Percentiles rank a stretch among this genome's conserved stretches.
Conservation (phyloP, 2,329 filamentous ascomycete species). For the Diaporthe caulivora region DNA sequence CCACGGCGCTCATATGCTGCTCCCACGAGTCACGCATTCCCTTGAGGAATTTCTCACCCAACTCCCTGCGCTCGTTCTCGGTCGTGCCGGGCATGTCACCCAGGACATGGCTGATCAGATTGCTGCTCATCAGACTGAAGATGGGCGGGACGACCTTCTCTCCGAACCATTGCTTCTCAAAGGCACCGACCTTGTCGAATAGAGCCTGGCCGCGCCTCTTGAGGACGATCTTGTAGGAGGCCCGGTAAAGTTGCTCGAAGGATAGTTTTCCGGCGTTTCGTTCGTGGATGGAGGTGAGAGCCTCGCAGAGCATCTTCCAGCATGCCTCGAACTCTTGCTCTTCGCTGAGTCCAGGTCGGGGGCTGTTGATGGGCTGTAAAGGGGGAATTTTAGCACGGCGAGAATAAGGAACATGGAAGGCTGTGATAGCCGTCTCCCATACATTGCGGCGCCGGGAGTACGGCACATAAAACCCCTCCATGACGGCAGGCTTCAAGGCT, state of each 20-base stretch:
- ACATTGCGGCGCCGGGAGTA: background rate
- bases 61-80: slow-evolving; percentile 81
- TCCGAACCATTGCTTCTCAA: slow-evolving; percentile 86
- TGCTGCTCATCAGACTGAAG: slow-evolving; percentile 76
- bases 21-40: slow-evolving; percentile 85
- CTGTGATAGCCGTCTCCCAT: background rate
- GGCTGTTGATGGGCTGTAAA: slow-evolving; percentile 44
- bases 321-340: slow-evolving; percentile 85
- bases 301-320: slow-evolving; percentile 82
- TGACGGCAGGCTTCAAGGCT: background rate
- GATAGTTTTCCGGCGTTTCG: slow-evolving; percentile 91
- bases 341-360: slow-evolving; percentile 54
- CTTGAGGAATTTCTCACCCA: slow-evolving; percentile 85
- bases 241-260: slow-evolving; percentile 95
- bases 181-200: slow-evolving; percentile 83
- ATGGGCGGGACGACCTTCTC: slow-evolving; percentile 80
- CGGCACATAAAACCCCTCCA: background rate
- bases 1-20: slow-evolving; percentile 92
- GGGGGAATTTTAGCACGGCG: background rate
- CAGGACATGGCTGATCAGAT: slow-evolving; percentile 72
- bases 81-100: slow-evolving; percentile 70
- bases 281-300: slow-evolving; percentile 88
- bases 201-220: slow-evolving; percentile 86
- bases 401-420: background rate
- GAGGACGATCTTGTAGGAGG: slow-evolving; percentile 92